Percentiles rank a stretch among this genome's conserved stretches.
phyloP scores from a whole-genome alignment of 2,329 filamentous ascomycete species.

The Epicoccum sorghinum region DNA sequence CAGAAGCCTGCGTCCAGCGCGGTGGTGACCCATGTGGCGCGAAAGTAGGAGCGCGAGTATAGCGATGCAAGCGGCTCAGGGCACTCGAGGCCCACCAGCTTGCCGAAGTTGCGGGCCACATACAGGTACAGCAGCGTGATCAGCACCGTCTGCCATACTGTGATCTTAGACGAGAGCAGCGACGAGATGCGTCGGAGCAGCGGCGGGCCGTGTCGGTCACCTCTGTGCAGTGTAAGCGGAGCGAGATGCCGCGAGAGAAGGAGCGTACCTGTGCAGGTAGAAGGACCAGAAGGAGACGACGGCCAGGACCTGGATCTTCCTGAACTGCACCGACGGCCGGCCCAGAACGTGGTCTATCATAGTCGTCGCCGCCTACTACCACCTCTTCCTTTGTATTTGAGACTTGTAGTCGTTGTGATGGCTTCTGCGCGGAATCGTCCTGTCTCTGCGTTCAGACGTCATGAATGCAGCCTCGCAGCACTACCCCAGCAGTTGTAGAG shows the following conservation, averaged over 20 bases:
- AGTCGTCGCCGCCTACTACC: slow-evolving; percentile 16
- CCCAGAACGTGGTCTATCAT: slow-evolving; percentile 83
- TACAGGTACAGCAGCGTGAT: slow-evolving; percentile 92
- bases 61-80: slow-evolving; percentile 94
- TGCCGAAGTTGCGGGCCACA: slow-evolving; percentile 88
- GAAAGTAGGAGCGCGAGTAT: slow-evolving; percentile 90
- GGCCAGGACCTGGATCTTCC: slow-evolving; percentile 88
- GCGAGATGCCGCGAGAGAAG: background rate
- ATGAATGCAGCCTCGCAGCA: slow-evolving; percentile 1
- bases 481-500: background rate
- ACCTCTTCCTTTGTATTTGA: background rate
- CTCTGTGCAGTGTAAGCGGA: slow-evolving; percentile 59
- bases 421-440: slow-evolving; percentile 1
- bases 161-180: slow-evolving; percentile 72
- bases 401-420: background rate
- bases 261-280: slow-evolving; percentile 74
- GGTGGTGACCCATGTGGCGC: slow-evolving; percentile 95
- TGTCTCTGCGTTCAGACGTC: slow-evolving; percentile 12
- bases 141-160: slow-evolving; percentile 87
- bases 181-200: slow-evolving; percentile 72
- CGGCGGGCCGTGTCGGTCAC: slow-evolving; percentile 87
- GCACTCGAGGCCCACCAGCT: slow-evolving; percentile 86
- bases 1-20: slow-evolving; percentile 96
- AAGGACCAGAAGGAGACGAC: slow-evolving; percentile 91
- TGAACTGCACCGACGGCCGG: slow-evolving; percentile 86